These are phyloP conservation scores for Leishmania amazonensis DNA, from an alignment of 208 protist genomes.

Conservation along the genomic window DNA sequence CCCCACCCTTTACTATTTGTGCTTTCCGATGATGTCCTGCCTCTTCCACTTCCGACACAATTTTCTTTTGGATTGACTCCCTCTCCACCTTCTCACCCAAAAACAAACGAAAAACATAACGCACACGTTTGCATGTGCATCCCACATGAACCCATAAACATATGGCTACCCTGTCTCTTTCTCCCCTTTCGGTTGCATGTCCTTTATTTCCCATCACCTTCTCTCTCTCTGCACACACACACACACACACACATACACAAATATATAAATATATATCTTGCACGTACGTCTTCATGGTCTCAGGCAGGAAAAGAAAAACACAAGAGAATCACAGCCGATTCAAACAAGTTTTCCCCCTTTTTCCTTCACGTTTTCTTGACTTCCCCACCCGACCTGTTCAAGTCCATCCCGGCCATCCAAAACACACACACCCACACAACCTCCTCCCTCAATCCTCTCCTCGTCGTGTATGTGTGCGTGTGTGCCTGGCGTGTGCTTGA, in stretches of 20 bases:
- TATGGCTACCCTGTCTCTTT: background rate
- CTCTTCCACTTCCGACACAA: background rate
- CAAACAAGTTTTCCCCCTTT: background rate
- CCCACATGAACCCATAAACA: background rate
- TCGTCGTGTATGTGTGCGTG: background rate
- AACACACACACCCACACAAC: background rate
- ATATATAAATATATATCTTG: background rate
- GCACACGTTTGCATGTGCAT: background rate
- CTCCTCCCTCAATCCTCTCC: background rate
- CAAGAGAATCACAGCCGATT: background rate
- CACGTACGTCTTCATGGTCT: background rate
- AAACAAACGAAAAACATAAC: background rate
- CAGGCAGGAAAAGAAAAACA: slow-evolving; percentile 2
- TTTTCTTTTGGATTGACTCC: background rate
- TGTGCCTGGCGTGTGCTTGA: background rate
- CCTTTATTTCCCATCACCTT: background rate
- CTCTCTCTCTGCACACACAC: background rate
- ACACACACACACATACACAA: background rate
- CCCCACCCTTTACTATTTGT: background rate
- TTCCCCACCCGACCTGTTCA: background rate
- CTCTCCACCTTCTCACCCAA: background rate
- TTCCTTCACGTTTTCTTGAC: background rate
- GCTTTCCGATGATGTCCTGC: background rate
- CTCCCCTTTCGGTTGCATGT: background rate
- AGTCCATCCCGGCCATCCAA: background rate